These are phyloP conservation scores for Cladosporium velox DNA, from an alignment of 2,329 filamentous ascomycete genomes.

Conservation along the genomic window DNA sequence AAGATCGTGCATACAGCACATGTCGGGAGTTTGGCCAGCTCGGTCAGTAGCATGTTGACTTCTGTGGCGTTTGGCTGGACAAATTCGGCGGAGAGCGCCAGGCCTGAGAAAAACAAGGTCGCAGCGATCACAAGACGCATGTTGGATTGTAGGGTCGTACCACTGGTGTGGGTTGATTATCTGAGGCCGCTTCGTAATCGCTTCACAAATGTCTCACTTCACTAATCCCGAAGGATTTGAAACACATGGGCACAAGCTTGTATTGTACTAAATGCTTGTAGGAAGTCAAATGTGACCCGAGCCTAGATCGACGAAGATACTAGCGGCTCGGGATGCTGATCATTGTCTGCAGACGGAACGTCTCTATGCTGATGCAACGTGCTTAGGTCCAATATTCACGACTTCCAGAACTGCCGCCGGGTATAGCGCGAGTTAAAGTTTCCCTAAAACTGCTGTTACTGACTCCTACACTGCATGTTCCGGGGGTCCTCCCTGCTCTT, in stretches of 20 bases:
- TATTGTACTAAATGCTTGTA: neutral
- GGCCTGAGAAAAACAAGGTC: neutral
- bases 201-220: neutral
- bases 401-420: neutral
- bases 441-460: neutral
- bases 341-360: neutral
- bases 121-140: neutral
- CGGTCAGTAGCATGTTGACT: neutral
- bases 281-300: neutral
- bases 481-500: neutral
- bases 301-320: neutral
- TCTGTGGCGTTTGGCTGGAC: conserved; percentile 7
- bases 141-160: neutral
- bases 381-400: neutral
- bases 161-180: neutral
- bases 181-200: neutral
- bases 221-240: neutral
- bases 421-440: neutral
- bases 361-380: neutral
- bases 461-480: neutral
- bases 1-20: neutral
- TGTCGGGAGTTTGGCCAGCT: neutral
- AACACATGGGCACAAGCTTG: neutral
- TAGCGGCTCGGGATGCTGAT: neutral
- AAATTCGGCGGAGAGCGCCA: neutral